These are phyloP conservation scores for Chrysanthemum makinoi DNA, from an alignment of 129 eudicot species.

Conservation along the genomic window DNA sequence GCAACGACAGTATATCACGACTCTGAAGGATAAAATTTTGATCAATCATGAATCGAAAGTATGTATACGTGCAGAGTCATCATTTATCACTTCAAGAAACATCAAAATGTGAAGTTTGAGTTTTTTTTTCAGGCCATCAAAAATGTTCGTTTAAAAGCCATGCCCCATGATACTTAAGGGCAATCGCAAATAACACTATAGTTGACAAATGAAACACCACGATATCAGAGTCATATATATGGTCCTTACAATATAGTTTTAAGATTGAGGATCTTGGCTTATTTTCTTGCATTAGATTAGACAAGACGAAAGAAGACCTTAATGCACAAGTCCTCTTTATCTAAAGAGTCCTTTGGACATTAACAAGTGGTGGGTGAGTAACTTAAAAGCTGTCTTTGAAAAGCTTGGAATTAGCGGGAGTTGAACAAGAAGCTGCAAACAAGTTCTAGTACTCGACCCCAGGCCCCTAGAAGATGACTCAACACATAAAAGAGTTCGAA, in stretches of 20 bases:
- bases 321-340: constrained; percentile 33
- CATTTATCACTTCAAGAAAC: not conserved
- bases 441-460: constrained; percentile 17
- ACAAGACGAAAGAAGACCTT: not conserved
- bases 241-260: not conserved
- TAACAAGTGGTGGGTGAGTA: constrained; percentile 33
- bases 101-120: not conserved
- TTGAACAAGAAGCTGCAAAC: constrained; percentile 23
- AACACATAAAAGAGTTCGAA: constrained; percentile 16
- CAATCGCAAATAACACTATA: not conserved
- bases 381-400: constrained; percentile 9
- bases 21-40: not conserved
- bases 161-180: not conserved
- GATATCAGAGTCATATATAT: not conserved
- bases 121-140: not conserved
- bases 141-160: not conserved
- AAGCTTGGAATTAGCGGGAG: constrained; percentile 22
- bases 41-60: not conserved
- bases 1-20: not conserved
- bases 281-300: not conserved
- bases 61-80: not conserved
- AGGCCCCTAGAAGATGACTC: constrained; percentile 23
- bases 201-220: not conserved
- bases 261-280: no score
- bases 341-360: constrained; percentile 23